A percentile compares a stretch with the other conserved stretches of the same genome.
Evolutionary conservation across 805 yeast genomes (phyloP).

Genomic region (Myxozyma udenii): DNA sequence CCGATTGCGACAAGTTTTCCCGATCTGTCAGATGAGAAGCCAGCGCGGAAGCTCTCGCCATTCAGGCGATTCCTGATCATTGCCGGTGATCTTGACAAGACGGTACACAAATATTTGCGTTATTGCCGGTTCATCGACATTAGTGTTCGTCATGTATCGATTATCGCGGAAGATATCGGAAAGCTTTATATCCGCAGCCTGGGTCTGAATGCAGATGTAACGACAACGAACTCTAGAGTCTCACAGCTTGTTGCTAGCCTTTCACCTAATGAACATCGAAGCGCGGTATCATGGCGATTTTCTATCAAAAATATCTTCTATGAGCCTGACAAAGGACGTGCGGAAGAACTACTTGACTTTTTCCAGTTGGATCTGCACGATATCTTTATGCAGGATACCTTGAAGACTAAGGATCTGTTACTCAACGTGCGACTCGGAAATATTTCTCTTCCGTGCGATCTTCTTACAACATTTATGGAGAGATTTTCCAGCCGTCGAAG

Average conservation of each 20-base stretch:
- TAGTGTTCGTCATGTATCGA: constrained; percentile 14
- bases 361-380: constrained; percentile 22
- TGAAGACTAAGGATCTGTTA: constrained; percentile 5
- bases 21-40: not conserved
- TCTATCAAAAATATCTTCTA: constrained; percentile 22
- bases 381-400: constrained; percentile 3
- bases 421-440: constrained; percentile 22
- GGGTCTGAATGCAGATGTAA: constrained; percentile 12
- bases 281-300: constrained; percentile 17
- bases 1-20: not conserved
- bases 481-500: not conserved
- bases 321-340: constrained; percentile 4
- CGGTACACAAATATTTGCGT: constrained; percentile 9
- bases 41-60: not conserved
- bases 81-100: not conserved
- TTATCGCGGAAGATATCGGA: constrained; percentile 19
- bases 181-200: constrained; percentile 19
- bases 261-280: not conserved
- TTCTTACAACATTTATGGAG: constrained; percentile 19
- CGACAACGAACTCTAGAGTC: constrained; percentile 9
- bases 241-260: constrained; percentile 3
- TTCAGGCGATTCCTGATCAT: not conserved
- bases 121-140: constrained; percentile 14
- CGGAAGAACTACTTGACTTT: constrained; percentile 22
- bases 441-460: constrained; percentile 19